Conservation (phyloP, 2,329 filamentous ascomycete genomes). For the Sporothrix brasiliensis region DNA sequence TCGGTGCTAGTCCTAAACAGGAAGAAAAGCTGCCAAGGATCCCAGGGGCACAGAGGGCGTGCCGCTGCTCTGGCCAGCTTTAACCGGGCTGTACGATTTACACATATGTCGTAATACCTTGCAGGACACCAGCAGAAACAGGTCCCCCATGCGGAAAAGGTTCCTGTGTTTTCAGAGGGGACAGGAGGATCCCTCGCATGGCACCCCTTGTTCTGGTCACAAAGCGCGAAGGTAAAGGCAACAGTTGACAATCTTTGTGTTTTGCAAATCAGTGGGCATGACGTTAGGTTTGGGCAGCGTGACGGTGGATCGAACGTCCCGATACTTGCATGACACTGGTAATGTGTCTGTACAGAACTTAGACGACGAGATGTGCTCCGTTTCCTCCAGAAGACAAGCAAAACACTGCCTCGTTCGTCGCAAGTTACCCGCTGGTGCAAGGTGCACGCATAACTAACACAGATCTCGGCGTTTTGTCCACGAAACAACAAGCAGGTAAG, state of each 20-base stretch:
- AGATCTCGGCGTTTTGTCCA: constrained; percentile 12
- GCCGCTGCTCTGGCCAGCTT: constrained; percentile 30
- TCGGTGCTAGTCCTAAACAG: constrained; percentile 27
- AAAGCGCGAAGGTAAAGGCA: background rate
- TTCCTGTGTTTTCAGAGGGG: constrained; percentile 7
- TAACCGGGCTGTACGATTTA: constrained; percentile 33
- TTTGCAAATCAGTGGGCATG: constrained; percentile 27
- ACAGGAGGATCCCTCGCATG: background rate
- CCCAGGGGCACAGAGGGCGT: constrained; percentile 27
- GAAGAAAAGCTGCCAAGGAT: constrained; percentile 23
- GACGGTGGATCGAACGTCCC: constrained; percentile 2
- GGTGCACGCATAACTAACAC: constrained; percentile 19
- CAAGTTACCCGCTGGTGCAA: background rate
- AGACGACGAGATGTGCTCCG: background rate
- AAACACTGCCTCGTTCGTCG: constrained; percentile 5
- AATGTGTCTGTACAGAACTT: background rate
- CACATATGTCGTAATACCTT: constrained; percentile 26
- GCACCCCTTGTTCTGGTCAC: constrained; percentile 8
- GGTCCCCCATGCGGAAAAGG: background rate
- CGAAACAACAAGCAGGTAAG: background rate
- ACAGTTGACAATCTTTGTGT: constrained; percentile 19
- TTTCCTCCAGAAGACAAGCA: constrained; percentile 8
- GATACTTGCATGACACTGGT: constrained; percentile 10
- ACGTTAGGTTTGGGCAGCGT: background rate
- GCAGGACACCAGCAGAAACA: constrained; percentile 27